phyloP scores from a whole-genome alignment of 2,329 filamentous ascomycete genomes.

The Arachnopeziza araneosa region DNA sequence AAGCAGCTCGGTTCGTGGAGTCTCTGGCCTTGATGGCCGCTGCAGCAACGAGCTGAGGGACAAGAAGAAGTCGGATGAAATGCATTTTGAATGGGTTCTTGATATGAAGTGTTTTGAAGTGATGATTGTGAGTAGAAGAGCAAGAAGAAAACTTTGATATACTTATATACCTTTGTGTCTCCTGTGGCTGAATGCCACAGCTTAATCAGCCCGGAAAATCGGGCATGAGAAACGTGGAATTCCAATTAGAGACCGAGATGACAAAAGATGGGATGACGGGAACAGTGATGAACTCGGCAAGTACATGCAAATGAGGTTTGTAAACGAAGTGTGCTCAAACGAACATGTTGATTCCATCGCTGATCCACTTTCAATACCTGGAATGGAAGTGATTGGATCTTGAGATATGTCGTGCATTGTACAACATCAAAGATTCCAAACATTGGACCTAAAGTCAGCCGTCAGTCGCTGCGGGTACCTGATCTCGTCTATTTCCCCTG shows the following conservation, averaged over 20 bases:
- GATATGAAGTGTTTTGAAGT: background rate
- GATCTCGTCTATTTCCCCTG: background rate
- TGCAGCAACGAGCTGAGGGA: slow-evolving; percentile 5
- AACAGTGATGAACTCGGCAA: background rate
- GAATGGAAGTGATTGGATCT: background rate
- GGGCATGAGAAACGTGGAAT: background rate
- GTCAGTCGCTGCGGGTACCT: background rate
- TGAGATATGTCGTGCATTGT: too few species aligned
- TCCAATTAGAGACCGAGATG: background rate
- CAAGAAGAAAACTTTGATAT: background rate
- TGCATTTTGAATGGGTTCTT: slow-evolving; percentile 4
- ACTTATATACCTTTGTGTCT: background rate
- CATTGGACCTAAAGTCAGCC: background rate
- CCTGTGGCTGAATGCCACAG: background rate
- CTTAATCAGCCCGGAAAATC: background rate
- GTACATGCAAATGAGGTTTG: background rate
- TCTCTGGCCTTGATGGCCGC: background rate
- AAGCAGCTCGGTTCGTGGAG: slow-evolving; percentile 35
- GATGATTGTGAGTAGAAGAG: background rate
- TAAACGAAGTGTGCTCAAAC: background rate
- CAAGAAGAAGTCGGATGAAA: background rate
- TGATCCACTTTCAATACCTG: background rate
- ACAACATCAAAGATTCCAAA: too few species aligned
- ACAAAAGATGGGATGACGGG: background rate
- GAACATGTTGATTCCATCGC: background rate